Percentiles rank a stretch among this genome's conserved stretches.
Conservation (phyloP, 805 yeast species). For the Yamadazyma akitaensis region DNA sequence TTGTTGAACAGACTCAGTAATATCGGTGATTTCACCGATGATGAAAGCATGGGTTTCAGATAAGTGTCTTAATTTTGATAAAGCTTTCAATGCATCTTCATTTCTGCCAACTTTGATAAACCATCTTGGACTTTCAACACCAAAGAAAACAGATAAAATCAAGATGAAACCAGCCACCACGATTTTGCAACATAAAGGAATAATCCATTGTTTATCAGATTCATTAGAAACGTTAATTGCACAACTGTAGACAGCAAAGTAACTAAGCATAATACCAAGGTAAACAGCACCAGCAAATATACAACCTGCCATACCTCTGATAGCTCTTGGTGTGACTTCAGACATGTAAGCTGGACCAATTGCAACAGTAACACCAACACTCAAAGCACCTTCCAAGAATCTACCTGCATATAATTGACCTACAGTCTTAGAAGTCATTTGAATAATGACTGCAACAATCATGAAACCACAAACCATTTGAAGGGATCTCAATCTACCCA, state of each 20-base stretch:
- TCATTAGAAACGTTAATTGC: constrained; percentile 39
- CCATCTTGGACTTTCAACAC: constrained; percentile 53
- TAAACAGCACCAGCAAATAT: constrained; percentile 58
- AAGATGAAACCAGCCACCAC: constrained; percentile 45
- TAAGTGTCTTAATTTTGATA: constrained; percentile 43
- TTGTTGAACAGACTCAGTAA: constrained; percentile 43
- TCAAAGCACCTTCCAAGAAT: constrained; percentile 49
- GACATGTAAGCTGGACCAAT: constrained; percentile 56
- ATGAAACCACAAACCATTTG: constrained; percentile 42
- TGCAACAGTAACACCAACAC: constrained; percentile 55
- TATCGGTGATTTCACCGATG: constrained; percentile 48
- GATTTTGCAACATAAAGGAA: constrained; percentile 49
- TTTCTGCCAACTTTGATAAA: constrained; percentile 39
- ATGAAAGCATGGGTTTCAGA: constrained; percentile 48
- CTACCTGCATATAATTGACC: constrained; percentile 58
- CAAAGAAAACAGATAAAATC: constrained; percentile 35
- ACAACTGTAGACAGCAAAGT: constrained; percentile 51
- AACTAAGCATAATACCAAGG: constrained; percentile 49
- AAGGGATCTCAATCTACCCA: constrained; percentile 51
- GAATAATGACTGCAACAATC: constrained; percentile 46
- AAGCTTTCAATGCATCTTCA: constrained; percentile 39
- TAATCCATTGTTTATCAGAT: constrained; percentile 47
- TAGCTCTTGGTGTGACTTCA: constrained; percentile 50
- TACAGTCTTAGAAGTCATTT: constrained; percentile 41
- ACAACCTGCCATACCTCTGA: constrained; percentile 52